These are phyloP conservation scores for Trichopus zeylanicus DNA, from an alignment of 116 monocot genomes.

Conservation along the genomic window DNA sequence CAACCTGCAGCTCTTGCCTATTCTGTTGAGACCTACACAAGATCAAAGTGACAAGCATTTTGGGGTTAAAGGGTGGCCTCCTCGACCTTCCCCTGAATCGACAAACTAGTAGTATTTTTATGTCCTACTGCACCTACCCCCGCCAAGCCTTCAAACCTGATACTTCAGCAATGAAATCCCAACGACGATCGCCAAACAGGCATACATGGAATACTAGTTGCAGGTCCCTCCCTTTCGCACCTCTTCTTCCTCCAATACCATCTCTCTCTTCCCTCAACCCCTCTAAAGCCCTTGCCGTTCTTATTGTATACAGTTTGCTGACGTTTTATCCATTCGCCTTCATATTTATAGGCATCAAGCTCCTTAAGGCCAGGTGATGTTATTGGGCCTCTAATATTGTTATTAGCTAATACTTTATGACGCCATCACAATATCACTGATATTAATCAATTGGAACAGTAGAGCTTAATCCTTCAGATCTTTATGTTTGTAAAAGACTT, in stretches of 20 bases:
- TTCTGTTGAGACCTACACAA: constrained; percentile 59
- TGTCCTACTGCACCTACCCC: background rate
- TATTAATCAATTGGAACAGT: no score
- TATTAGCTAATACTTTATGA: no score
- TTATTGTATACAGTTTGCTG: background rate
- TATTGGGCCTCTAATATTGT: no score
- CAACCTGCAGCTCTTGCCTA: constrained; percentile 87
- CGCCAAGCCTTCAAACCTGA: constrained; percentile 17
- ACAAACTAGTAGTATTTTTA: background rate
- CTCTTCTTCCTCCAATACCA: background rate
- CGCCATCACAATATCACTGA: no score
- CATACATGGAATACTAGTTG: constrained; percentile 27
- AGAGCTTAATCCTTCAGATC: no score
- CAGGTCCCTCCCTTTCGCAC: constrained; percentile 38
- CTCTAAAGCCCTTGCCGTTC: no score
- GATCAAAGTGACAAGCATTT: background rate
- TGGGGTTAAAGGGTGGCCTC: background rate
- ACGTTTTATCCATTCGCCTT: no score
- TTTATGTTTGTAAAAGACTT: no score
- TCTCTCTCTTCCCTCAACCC: background rate
- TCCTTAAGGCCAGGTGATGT: no score
- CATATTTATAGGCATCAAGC: no score
- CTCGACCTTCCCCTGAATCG: background rate
- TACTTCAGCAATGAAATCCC: constrained; percentile 27
- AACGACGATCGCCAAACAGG: constrained; percentile 34